Conservation (phyloP, 2,329 filamentous ascomycete species). For the Pleomassaria siparia region DNA sequence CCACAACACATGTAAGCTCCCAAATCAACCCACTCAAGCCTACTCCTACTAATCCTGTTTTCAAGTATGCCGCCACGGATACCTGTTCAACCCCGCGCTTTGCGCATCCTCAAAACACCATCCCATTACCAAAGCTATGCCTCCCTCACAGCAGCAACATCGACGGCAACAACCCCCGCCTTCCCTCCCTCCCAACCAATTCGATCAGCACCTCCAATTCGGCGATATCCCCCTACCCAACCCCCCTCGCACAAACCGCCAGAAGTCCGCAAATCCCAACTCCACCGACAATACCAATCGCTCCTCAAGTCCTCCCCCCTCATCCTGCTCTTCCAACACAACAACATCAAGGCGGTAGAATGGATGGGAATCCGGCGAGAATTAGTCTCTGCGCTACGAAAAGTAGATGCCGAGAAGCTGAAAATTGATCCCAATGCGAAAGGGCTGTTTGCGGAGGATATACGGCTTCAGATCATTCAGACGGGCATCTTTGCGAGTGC, state of each 20-base stretch:
- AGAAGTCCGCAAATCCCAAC: slow-evolving; percentile 86
- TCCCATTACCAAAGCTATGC: slow-evolving; percentile 47
- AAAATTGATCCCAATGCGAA: slow-evolving; percentile 50
- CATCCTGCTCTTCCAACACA: slow-evolving; percentile 83
- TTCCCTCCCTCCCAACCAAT: slow-evolving; percentile 54
- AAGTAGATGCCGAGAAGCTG: slow-evolving; percentile 70
- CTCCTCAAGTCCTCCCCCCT: slow-evolving; percentile 82
- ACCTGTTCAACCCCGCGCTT: slow-evolving; percentile 35
- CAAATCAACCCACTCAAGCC: background rate
- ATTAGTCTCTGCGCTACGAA: slow-evolving; percentile 61
- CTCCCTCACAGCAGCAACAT: slow-evolving; percentile 51
- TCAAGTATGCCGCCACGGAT: slow-evolving; percentile 42
- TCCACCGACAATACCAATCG: slow-evolving; percentile 84
- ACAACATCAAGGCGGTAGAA: slow-evolving; percentile 73
- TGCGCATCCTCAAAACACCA: slow-evolving; percentile 29
- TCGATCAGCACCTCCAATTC: slow-evolving; percentile 47
- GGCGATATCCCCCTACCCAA: slow-evolving; percentile 65
- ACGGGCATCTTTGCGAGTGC: slow-evolving; percentile 88
- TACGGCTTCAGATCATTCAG: slow-evolving; percentile 82
- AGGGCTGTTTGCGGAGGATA: slow-evolving; percentile 53
- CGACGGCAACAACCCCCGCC: slow-evolving; percentile 56
- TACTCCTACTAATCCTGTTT: background rate
- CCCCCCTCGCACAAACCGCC: slow-evolving; percentile 85
- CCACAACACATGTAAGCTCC: slow-evolving; percentile 30
- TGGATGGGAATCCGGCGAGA: slow-evolving; percentile 74